Percentiles rank a stretch among this genome's conserved stretches.
Conservation (phyloP, 345 rosid species). For the Salix brachista region DNA sequence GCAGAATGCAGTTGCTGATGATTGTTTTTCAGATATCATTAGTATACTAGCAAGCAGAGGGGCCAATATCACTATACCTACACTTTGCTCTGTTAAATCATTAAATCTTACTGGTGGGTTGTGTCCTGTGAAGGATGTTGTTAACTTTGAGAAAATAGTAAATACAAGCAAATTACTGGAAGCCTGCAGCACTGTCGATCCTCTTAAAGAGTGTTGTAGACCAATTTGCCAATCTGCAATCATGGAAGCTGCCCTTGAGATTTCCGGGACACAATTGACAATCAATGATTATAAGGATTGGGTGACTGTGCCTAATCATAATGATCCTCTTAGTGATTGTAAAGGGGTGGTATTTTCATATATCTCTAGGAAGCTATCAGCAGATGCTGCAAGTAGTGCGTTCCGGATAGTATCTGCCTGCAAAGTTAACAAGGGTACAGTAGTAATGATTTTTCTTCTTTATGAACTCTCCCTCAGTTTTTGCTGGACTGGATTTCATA, state of each 20-base stretch:
- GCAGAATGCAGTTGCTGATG: slow-evolving; percentile 58
- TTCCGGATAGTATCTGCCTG: slow-evolving; percentile 80
- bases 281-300: slow-evolving; percentile 42
- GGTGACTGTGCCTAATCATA: slow-evolving; percentile 44
- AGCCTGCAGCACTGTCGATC: slow-evolving; percentile 76
- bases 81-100: slow-evolving; percentile 71
- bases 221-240: slow-evolving; percentile 85
- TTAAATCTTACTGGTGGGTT: slow-evolving; percentile 87
- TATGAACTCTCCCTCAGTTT: background rate
- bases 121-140: slow-evolving; percentile 71
- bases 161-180: slow-evolving; percentile 76
- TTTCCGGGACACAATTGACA: slow-evolving; percentile 56
- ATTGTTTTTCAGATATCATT: slow-evolving; percentile 96
- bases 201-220: slow-evolving; percentile 87
- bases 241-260: slow-evolving; percentile 71
- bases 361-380: slow-evolving; percentile 65
- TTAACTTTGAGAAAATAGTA: slow-evolving; percentile 59
- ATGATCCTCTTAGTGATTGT: slow-evolving; percentile 61
- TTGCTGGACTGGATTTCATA: background rate
- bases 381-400: slow-evolving; percentile 59
- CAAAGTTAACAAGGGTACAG: slow-evolving; percentile 86
- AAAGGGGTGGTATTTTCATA: slow-evolving; percentile 80
- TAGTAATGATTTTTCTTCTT: slow-evolving; percentile 8
- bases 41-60: slow-evolving; percentile 75
- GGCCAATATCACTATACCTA: slow-evolving; percentile 67